phyloP scores from a whole-genome alignment of 1,284 basidiomycete genomes.

The Ganoderma meredithae region DNA sequence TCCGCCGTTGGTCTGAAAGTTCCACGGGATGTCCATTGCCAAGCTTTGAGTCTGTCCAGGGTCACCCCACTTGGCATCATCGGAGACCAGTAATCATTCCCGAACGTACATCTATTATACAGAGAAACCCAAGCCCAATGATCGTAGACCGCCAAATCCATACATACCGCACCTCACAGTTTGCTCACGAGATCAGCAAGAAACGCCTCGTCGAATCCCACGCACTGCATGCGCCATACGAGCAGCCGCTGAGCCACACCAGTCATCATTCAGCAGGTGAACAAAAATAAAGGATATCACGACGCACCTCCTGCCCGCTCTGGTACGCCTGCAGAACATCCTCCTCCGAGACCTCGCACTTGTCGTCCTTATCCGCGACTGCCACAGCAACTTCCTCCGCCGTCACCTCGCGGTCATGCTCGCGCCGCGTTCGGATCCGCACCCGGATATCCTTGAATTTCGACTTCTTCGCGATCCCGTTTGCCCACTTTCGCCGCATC shows the following conservation, averaged over 20 bases:
- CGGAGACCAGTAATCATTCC: not conserved
- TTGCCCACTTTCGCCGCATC: slow-evolving; percentile 20
- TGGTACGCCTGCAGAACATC: slow-evolving; percentile 14
- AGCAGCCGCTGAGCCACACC: slow-evolving; percentile 10
- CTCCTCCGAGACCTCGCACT: not conserved
- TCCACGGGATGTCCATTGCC: no score
- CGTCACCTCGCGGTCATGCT: slow-evolving; percentile 27
- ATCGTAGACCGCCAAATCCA: not conserved
- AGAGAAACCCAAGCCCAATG: not conserved
- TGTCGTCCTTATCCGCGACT: not conserved
- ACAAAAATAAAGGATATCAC: not conserved
- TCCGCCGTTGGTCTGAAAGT: no score
- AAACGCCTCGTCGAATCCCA: slow-evolving; percentile 13
- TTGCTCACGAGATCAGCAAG: not conserved
- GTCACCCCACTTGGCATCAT: no score
- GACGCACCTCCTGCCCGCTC: slow-evolving; percentile 15
- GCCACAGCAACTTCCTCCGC: slow-evolving; percentile 26
- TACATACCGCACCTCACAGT: not conserved
- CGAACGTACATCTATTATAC: not conserved
- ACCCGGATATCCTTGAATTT: slow-evolving; percentile 27
- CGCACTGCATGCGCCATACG: slow-evolving; percentile 12
- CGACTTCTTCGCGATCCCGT: slow-evolving; percentile 2
- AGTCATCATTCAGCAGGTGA: not conserved
- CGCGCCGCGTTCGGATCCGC: slow-evolving; percentile 24
- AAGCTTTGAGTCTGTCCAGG: no score